These are phyloP conservation scores for Venustampulla echinocandica DNA, from an alignment of 495 filamentous ascomycete species.

Conservation along the genomic window DNA sequence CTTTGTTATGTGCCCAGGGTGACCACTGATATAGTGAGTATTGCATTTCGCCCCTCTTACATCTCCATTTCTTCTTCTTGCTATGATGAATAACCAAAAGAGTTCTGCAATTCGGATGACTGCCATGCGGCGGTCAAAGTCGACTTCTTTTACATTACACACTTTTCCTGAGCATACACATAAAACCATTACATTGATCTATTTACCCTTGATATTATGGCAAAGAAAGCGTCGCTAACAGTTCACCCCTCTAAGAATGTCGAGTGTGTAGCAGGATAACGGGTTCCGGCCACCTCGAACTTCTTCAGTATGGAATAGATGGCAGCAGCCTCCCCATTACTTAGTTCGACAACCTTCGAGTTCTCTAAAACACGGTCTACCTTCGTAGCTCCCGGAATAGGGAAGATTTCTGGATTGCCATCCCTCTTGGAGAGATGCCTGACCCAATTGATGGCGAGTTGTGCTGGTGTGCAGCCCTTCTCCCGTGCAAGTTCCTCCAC, in stretches of 20 bases:
- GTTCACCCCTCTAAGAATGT: slow-evolving; percentile 18
- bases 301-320: slow-evolving; percentile 37
- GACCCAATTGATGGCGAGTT: slow-evolving; percentile 66
- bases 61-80: slow-evolving; percentile 2
- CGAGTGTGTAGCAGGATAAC: slow-evolving; percentile 28
- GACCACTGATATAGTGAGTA: not conserved
- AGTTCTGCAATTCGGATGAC: slow-evolving; percentile 50
- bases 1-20: not conserved
- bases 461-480: slow-evolving; percentile 64
- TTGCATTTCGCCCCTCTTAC: slow-evolving; percentile 1
- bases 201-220: too few species aligned
- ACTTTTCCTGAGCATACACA: slow-evolving; percentile 18
- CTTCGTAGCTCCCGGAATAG: slow-evolving; percentile 68
- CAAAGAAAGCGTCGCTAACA: slow-evolving; percentile 7
- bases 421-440: slow-evolving; percentile 28
- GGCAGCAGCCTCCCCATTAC: slow-evolving; percentile 39
- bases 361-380: slow-evolving; percentile 43
- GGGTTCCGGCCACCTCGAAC: slow-evolving; percentile 33
- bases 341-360: slow-evolving; percentile 32
- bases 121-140: slow-evolving; percentile 12
- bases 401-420: slow-evolving; percentile 64
- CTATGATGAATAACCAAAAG: slow-evolving; percentile 40
- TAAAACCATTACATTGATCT: not conserved
- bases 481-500: slow-evolving; percentile 56
- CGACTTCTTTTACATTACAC: slow-evolving; percentile 28